Evolutionary conservation across 2,329 filamentous ascomycete species (phyloP), one percentile per base, ranked within the genome.

Genomic region (Aspergillus tamarii): DNA sequence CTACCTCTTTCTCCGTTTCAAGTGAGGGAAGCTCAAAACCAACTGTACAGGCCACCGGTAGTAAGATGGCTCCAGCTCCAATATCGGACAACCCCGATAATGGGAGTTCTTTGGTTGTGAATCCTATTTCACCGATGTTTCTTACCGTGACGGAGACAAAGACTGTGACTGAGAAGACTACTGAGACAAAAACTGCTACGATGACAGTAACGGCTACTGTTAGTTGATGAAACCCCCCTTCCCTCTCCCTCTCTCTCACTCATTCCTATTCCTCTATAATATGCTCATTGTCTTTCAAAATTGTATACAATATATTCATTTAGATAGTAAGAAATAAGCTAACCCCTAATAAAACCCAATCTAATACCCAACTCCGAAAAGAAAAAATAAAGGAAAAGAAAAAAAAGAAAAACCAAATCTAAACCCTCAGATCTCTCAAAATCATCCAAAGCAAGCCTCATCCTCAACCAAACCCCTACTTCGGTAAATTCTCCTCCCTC

Each of bases 61-160:
- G 46, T 19, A n/a, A 48, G 45, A 48, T 28, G 23, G 21, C 48
- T 7, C 9, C 26, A 4, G 21, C 7, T 12, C 28, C 26, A 21
- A 14, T 19, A 3, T 26, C 45, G 5, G 45, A 23, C 7, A 23
- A 5, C 9, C 28, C 48, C 4, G 48, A 52, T 21, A 52, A n/a
- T n/a, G 48, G 28, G 9, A 26, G 30, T 8, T 54, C 52, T 6
- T 26, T 54, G 14, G 52, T 39, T 3, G 52, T 55, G n/a, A 57
- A 65, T 9, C 68, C 67, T 9, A 23, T 69, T 43, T 68, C 66
- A 3, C 69, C 62, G 1, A 14, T 36, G 30, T 36, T 55, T 36
- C n/a, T 62, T 6, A 70, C 65, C 21, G 54, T 63, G 26, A 65
- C 48, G 14, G 60, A 61, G 58, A 63, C 65, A 21, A 46, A 52